Evolutionary conservation across 169 alveolate species (phyloP), one percentile per base, ranked within the genome.

Genomic region (Eimeria tenella): DNA sequence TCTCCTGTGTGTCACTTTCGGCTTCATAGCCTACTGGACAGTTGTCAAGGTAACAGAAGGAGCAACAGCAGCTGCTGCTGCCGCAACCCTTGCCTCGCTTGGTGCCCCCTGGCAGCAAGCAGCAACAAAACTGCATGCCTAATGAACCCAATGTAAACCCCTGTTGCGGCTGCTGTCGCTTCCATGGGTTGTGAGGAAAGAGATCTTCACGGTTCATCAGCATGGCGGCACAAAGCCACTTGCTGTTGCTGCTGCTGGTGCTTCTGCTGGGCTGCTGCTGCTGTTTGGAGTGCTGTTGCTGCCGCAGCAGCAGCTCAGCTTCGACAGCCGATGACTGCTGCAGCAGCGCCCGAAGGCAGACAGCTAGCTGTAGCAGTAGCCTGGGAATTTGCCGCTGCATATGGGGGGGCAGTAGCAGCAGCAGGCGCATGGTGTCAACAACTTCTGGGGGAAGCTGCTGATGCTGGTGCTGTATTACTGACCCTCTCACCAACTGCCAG

Each of bases 231-330:
- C 74, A 81, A 52, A 81, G 89, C 89, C 89, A 21, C 17, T 53
- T 81, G 53, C 89, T n/a, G 74, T 73, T 81, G 89, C 89, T 56
- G 74, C 89, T 53, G 71, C 4, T 11, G 31, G 73, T 81, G 89
- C 89, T 53, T 15, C 73, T 56, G 23, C 56, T 53, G 21, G 89
- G 73, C 11, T 25, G 74, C 70, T 56, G 89, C n/a, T 81, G 89
- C 74, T 21, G 31, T 23, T 53, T 60, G 89, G 42, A 10, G n/a
- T 81, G 89, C 56, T 81, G 89, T 53, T 81, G 70, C 74, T 81
- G 73, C 74, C 89, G 89, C 89, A 81, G 89, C 23, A 81, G 89
- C 74, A 81, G 62, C 89, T 81, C 89, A 53, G 89, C 89, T 73
- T 81, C 89, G 42, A 81, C 89, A 23, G 89, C 89, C 31, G 55